A percentile compares a stretch with the other conserved stretches of the same genome.
phyloP scores from a whole-genome alignment of 495 filamentous ascomycete genomes.

The Parathielavia appendiculata region DNA sequence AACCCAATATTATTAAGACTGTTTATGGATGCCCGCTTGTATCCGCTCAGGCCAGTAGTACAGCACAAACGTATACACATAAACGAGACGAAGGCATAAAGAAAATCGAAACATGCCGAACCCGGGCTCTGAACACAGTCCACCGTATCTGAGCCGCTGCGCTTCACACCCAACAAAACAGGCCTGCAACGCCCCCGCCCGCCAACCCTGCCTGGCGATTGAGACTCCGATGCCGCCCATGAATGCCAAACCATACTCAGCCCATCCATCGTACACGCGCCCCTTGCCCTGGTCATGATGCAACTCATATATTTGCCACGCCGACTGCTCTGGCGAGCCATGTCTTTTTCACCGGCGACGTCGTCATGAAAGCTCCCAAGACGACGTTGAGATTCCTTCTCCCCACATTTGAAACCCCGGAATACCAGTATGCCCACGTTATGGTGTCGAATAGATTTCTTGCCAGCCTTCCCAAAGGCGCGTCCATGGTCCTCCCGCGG shows the following conservation, averaged over 20 bases:
- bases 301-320: not conserved
- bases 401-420: slow-evolving; percentile 30
- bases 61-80: slow-evolving; percentile 22
- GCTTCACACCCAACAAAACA: not conserved
- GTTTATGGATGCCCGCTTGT: slow-evolving; percentile 9
- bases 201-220: not conserved
- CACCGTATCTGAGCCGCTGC: not conserved
- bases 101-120: slow-evolving; percentile 7
- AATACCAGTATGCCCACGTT: slow-evolving; percentile 31
- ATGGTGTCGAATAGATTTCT: slow-evolving; percentile 16
- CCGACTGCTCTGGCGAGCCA: slow-evolving; percentile 3
- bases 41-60: slow-evolving; percentile 13
- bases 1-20: slow-evolving; percentile 21
- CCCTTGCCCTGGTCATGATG: slow-evolving; percentile 14
- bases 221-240: slow-evolving; percentile 9
- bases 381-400: slow-evolving; percentile 23
- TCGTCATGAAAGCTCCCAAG: slow-evolving; percentile 27
- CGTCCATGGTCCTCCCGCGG: not conserved
- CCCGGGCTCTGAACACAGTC: not conserved
- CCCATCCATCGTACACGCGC: slow-evolving; percentile 20
- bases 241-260: slow-evolving; percentile 8
- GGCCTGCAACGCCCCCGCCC: not conserved
- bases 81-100: slow-evolving; percentile 15
- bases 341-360: slow-evolving; percentile 7
- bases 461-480: slow-evolving; percentile 5